Evolutionary conservation across 345 rosid species (phyloP).

Genomic region (Hirschfeldia incana): DNA sequence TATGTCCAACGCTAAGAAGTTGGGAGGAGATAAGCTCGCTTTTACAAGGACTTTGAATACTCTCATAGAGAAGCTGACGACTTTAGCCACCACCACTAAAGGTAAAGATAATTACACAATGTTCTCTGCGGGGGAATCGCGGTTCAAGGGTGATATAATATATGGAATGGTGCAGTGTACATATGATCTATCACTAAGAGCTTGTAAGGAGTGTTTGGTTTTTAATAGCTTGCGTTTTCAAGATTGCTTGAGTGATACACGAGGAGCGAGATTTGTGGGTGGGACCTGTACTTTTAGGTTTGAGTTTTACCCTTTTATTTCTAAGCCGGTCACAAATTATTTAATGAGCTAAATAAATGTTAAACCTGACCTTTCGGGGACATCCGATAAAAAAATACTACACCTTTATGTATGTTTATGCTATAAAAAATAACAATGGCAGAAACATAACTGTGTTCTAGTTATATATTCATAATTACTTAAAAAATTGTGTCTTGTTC

Average conservation of each 20-base stretch:
- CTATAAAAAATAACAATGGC: too few species aligned
- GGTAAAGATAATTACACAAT: not conserved
- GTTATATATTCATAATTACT: too few species aligned
- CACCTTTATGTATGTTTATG: too few species aligned
- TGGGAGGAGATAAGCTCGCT: not conserved
- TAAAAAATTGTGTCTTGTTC: too few species aligned
- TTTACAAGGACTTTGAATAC: not conserved
- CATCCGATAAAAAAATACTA: not conserved
- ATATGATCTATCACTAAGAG: not conserved
- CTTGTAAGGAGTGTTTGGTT: not conserved
- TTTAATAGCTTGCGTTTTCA: not conserved
- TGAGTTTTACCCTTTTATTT: not conserved
- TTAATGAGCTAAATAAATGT: not conserved
- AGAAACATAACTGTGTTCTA: too few species aligned
- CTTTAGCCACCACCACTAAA: not conserved
- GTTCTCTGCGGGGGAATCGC: not conserved
- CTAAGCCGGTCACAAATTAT: not conserved
- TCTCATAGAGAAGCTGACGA: not conserved
- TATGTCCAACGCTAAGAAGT: not conserved
- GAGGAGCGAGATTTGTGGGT: not conserved
- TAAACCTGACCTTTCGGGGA: not conserved
- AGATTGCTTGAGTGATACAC: not conserved
- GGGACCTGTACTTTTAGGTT: not conserved
- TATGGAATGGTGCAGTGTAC: slow-evolving; percentile 4
- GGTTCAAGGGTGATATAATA: not conserved